Evolutionary conservation across 805 yeast genomes (phyloP).

Genomic region (Candida michaelii): DNA sequence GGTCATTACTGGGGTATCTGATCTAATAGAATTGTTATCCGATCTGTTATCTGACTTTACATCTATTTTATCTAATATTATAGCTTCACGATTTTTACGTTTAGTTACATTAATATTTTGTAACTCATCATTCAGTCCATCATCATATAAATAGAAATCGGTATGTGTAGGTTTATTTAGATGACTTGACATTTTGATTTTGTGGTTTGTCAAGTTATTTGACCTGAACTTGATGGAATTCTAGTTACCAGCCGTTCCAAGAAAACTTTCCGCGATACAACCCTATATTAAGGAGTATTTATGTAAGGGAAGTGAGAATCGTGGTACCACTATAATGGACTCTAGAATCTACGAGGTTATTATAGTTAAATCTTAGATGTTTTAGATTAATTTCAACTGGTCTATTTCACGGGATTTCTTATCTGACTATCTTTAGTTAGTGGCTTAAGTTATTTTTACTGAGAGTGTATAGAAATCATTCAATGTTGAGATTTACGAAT

Average conservation of each 20-base stretch:
- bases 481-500: too few relatives aligned
- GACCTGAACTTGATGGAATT: background rate
- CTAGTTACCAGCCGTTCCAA: background rate
- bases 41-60: background rate
- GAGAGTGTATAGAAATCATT: too few relatives aligned
- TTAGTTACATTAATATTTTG: slow-evolving; percentile 6
- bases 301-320: background rate
- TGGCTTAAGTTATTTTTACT: too few relatives aligned
- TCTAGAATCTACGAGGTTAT: too few relatives aligned
- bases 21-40: slow-evolving; percentile 8
- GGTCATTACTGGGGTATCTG: slow-evolving; percentile 16
- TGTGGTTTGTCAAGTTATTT: background rate
- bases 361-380: too few relatives aligned
- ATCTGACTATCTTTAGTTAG: too few relatives aligned
- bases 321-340: too few relatives aligned
- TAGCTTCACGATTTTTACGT: slow-evolving; percentile 7
- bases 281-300: background rate
- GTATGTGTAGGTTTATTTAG: background rate
- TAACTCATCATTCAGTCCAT: slow-evolving; percentile 6
- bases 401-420: too few relatives aligned
- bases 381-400: too few relatives aligned
- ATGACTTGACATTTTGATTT: background rate
- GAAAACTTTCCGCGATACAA: slow-evolving; percentile 1
- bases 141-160: slow-evolving; percentile 10
- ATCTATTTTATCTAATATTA: slow-evolving; percentile 1